Conservation (phyloP, 208 protist species). For the Leishmania arabica region DNA sequence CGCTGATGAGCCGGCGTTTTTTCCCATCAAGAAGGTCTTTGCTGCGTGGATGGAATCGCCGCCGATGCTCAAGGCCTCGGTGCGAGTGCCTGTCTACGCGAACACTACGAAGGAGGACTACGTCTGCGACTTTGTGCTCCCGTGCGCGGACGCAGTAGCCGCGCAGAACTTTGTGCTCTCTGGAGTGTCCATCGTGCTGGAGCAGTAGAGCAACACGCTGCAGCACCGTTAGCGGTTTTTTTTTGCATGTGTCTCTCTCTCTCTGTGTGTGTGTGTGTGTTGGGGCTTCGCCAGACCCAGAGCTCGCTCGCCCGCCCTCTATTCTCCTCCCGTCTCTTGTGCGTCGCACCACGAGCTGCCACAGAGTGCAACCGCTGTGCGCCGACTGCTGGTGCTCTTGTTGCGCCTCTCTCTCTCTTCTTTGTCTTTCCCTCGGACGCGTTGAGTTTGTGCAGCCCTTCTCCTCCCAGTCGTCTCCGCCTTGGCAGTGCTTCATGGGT, state of each 20-base stretch:
- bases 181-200: slow-evolving; percentile 87
- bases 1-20: slow-evolving; percentile 85
- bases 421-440: not conserved
- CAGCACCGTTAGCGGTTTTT: not conserved
- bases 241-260: slow-evolving; percentile 1
- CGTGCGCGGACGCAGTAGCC: slow-evolving; percentile 65
- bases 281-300: not conserved
- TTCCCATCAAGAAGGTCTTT: slow-evolving; percentile 72
- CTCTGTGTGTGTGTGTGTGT: not conserved
- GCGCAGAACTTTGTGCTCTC: slow-evolving; percentile 83
- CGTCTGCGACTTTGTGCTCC: slow-evolving; percentile 86
- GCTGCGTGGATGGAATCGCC: slow-evolving; percentile 64
- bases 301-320: no score
- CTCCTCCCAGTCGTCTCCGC: not conserved
- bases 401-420: not conserved
- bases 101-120: slow-evolving; percentile 83
- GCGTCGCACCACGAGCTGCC: not conserved
- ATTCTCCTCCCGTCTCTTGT: not conserved
- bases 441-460: not conserved
- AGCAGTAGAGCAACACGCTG: slow-evolving; percentile 42
- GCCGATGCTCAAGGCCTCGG: slow-evolving; percentile 25
- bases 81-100: slow-evolving; percentile 87
- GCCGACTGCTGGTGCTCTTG: not conserved
- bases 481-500: not conserved
- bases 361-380: not conserved